Evolutionary conservation across 345 rosid species (phyloP).

Genomic region (Euphorbia peplus): DNA sequence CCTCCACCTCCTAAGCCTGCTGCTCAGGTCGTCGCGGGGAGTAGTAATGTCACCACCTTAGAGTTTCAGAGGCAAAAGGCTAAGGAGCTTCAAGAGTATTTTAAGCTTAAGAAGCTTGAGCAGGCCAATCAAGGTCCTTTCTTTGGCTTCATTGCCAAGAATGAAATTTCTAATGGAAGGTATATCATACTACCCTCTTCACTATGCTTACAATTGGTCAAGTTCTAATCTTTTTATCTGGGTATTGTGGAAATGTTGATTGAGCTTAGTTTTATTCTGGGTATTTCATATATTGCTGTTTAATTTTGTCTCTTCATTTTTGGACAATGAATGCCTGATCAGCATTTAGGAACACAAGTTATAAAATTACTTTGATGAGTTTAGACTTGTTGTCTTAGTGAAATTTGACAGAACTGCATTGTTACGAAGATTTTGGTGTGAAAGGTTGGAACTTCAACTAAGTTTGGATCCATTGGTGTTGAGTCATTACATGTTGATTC

Average conservation of each 20-base stretch:
- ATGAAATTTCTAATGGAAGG: conserved; percentile 96
- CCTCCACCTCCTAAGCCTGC: conserved; percentile 28
- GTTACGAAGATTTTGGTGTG: background rate
- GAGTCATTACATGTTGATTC: too few relatives aligned
- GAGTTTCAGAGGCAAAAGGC: conserved; percentile 94
- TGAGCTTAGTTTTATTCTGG: background rate
- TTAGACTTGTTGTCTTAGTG: background rate
- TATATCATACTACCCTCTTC: conserved; percentile 12
- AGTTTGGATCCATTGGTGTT: too few relatives aligned
- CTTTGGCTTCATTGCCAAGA: conserved; percentile 81
- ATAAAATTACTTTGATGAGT: background rate
- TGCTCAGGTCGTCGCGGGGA: conserved; percentile 29
- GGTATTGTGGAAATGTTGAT: conserved; percentile 3
- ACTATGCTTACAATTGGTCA: background rate
- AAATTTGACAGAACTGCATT: background rate
- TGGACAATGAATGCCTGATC: background rate
- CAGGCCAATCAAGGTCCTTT: conserved; percentile 84
- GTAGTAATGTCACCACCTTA: conserved; percentile 44
- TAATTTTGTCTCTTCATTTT: background rate
- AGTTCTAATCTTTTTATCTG: background rate
- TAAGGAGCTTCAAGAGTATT: conserved; percentile 81
- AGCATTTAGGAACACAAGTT: background rate
- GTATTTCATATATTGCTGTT: background rate
- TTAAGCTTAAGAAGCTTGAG: conserved; percentile 85
- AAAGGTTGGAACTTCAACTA: too few relatives aligned